Base-by-base conservation (phyloP, 768 basidiomycete species). In the Boletus reticuloceps region DNA sequence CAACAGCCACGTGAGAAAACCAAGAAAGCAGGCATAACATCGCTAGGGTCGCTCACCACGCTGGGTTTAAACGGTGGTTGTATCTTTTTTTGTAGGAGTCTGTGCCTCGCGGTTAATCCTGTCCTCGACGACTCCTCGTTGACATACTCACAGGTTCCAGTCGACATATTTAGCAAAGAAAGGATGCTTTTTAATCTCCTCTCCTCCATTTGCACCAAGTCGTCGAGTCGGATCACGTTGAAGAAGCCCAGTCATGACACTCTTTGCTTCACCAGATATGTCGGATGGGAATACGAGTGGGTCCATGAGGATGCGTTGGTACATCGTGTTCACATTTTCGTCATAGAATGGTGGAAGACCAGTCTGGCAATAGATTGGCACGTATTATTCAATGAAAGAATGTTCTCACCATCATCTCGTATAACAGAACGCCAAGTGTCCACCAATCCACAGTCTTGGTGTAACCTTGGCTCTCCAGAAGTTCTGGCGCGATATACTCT, bases 401-500 rank as follows among this genome's bases (percentile, higher is more conserved):
- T 12, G 7, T 8, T 39, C 58, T 47, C 51, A 86, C 89, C 90
- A 92, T 91, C 90, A 98, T 96, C 75, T 99, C 96, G 66, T 93
- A 98, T 42, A 98, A 79, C 50, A 99, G 80, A 19, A 98, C 95
- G 36, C 96, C 97, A 5, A 98, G 79, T 1, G 96, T 98, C 96
- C 92, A 95, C 96, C 96, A 99, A 66, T 99, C 96, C 16, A 99
- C 97, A 0, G 96, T 97, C 67, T 95, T 95, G 5, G 94, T 96
- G 74, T 99, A 98, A 2, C 97, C 96, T 65, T 93, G 90, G 58
- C 91, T 97, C 69, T 95, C 93, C 58, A 99, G 82, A 37, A 99
- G 82, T 69, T 99, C 96, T 0, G 96, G 96, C 9, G 95, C 94
- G 64, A 98, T 98, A 73, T 98, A 98, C 71, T 99, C 96, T 2